Conservation (phyloP, 2,329 filamentous ascomycete species). For the Cercospora sp. region DNA sequence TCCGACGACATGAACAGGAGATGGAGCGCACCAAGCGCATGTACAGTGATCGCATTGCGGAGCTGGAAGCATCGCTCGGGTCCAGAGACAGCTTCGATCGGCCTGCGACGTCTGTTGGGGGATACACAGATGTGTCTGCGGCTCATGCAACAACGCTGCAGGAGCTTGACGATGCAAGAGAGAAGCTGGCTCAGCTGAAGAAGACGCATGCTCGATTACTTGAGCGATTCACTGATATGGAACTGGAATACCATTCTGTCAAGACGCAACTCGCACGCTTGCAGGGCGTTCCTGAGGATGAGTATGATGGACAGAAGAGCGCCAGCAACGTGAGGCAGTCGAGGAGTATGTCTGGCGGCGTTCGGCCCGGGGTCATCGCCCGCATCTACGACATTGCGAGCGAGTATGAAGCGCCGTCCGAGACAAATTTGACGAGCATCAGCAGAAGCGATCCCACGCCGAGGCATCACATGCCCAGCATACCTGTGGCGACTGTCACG, state of each 20-base stretch:
- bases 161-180: conserved; percentile 49
- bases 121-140: conserved; percentile 4
- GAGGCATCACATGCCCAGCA: conserved; percentile 12
- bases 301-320: conserved; percentile 8
- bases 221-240: conserved; percentile 52
- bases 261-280: conserved; percentile 32
- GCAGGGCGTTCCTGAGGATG: conserved; percentile 19
- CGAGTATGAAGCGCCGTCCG: conserved; percentile 23
- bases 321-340: conserved; percentile 11
- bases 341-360: conserved; percentile 24
- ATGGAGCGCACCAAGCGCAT: conserved; percentile 49
- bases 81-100: conserved; percentile 16
- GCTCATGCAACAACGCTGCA: conserved; percentile 15
- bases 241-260: conserved; percentile 37
- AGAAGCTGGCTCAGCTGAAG: conserved; percentile 52
- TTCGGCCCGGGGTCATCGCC: conserved; percentile 25
- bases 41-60: conserved; percentile 51
- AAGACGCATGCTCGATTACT: conserved; percentile 55
- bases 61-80: conserved; percentile 44
- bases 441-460: conserved; percentile 30
- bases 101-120: conserved; percentile 2
- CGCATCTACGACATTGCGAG: conserved; percentile 29
- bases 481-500: conserved; percentile 22
- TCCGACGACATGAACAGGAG: conserved; percentile 55
- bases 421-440: conserved; percentile 17